Evolutionary conservation across 148 eudicot species (phyloP).

Genomic region (Heliosperma pusillum): DNA sequence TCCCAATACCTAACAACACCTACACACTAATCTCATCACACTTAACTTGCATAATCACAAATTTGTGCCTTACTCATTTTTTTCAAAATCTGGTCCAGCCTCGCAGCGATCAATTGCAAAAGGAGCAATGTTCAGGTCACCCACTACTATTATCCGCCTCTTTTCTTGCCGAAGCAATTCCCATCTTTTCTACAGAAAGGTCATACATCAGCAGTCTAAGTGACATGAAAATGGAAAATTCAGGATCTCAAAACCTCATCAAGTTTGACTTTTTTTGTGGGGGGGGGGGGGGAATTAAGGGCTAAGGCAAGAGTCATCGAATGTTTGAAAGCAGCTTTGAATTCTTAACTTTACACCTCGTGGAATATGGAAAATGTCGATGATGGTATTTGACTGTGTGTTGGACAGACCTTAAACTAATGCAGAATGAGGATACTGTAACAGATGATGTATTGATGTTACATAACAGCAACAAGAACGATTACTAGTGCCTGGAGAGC

Average conservation of each 20-base stretch:
- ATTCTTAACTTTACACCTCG: neutral
- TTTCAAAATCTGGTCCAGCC: constrained; percentile 82
- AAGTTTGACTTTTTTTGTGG: neutral
- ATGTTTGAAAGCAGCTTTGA: neutral
- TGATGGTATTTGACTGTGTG: neutral
- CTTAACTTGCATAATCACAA: neutral
- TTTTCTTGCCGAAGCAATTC: constrained; percentile 62
- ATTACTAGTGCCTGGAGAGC: too few species aligned
- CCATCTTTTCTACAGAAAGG: constrained; percentile 86
- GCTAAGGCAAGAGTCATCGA: neutral
- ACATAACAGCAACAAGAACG: neutral
- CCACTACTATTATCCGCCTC: constrained; percentile 72
- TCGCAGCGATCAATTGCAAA: constrained; percentile 88
- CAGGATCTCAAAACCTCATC: neutral
- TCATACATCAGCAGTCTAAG: constrained; percentile 23
- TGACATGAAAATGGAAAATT: neutral
- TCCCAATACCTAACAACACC: neutral
- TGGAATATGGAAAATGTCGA: neutral
- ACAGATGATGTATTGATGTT: neutral
- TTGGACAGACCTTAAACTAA: neutral
- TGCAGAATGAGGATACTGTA: neutral
- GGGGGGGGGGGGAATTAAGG: neutral
- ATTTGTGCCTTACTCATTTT: constrained; percentile 67
- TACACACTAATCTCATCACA: neutral
- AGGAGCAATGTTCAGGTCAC: constrained; percentile 95